Conservation (phyloP, 2,329 filamentous ascomycete genomes). For the Botrytis cinerea region DNA sequence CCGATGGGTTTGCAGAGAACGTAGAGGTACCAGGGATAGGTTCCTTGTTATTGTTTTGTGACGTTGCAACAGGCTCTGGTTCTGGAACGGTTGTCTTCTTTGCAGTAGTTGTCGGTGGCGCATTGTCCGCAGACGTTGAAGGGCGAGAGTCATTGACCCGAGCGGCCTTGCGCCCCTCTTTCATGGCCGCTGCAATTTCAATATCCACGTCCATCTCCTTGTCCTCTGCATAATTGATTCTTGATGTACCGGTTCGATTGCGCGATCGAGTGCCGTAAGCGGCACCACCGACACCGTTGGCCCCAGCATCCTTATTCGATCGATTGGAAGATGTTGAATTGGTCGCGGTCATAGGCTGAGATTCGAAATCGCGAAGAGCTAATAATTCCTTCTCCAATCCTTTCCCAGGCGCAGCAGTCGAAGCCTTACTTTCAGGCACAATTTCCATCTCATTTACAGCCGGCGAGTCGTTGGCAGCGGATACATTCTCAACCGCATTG, state of each 20-base stretch:
- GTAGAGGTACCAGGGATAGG: constrained; percentile 59
- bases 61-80: constrained; percentile 34
- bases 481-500: constrained; percentile 25
- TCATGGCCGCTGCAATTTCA: constrained; percentile 63
- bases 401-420: constrained; percentile 27
- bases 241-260: constrained; percentile 76
- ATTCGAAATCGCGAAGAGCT: constrained; percentile 36
- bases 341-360: constrained; percentile 53
- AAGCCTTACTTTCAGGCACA: constrained; percentile 18
- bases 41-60: constrained; percentile 46
- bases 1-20: constrained; percentile 52
- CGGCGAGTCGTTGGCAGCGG: constrained; percentile 26
- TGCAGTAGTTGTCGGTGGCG: constrained; percentile 35
- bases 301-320: constrained; percentile 50
- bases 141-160: constrained; percentile 37
- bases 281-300: constrained; percentile 27
- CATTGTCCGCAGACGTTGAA: constrained; percentile 27
- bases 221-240: constrained; percentile 94
- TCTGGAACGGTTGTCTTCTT: constrained; percentile 46
- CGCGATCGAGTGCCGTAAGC: constrained; percentile 91
- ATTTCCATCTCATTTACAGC: constrained; percentile 25
- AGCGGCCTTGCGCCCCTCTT: constrained; percentile 60
- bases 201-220: constrained; percentile 89
- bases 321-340: constrained; percentile 49
- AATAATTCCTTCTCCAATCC: constrained; percentile 26